Evolutionary conservation across 495 filamentous ascomycete species (phyloP).

Genomic region (Lasiosphaeriaceae sp.): DNA sequence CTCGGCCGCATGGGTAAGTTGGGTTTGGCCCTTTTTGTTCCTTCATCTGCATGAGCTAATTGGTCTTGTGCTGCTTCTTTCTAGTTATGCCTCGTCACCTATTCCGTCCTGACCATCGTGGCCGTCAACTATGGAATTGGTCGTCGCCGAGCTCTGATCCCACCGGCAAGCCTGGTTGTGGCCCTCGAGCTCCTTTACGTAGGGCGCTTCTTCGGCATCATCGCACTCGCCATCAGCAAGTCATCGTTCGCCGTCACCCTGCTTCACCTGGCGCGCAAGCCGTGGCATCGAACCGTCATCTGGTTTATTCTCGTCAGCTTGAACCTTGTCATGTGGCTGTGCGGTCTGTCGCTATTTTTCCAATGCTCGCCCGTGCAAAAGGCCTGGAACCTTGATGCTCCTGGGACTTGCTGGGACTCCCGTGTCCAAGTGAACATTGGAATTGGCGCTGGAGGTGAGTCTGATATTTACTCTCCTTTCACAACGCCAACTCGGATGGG

Average conservation of each 20-base stretch:
- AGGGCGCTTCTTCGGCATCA: constrained; percentile 16
- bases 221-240: constrained; percentile 26
- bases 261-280: constrained; percentile 23
- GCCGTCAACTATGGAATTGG: constrained; percentile 17
- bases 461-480: not conserved
- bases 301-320: constrained; percentile 28
- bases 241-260: constrained; percentile 34
- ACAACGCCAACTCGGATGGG: no score
- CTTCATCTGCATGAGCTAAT: not conserved
- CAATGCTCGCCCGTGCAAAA: constrained; percentile 29
- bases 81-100: constrained; percentile 10
- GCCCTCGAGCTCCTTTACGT: constrained; percentile 14
- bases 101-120: constrained; percentile 11
- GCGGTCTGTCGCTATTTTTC: constrained; percentile 26
- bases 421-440: constrained; percentile 25
- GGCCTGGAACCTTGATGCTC: constrained; percentile 16
- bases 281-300: constrained; percentile 25
- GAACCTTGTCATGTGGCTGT: constrained; percentile 26
- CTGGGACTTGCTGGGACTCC: constrained; percentile 29
- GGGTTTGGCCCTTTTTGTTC: not conserved
- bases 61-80: no score
- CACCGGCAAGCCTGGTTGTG: constrained; percentile 4
- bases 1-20: not conserved
- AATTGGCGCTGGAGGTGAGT: constrained; percentile 31
- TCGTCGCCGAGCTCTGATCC: constrained; percentile 1